These are phyloP conservation scores for Pisolithus orientalis DNA, from an alignment of 768 basidiomycete genomes.

Conservation along the genomic window DNA sequence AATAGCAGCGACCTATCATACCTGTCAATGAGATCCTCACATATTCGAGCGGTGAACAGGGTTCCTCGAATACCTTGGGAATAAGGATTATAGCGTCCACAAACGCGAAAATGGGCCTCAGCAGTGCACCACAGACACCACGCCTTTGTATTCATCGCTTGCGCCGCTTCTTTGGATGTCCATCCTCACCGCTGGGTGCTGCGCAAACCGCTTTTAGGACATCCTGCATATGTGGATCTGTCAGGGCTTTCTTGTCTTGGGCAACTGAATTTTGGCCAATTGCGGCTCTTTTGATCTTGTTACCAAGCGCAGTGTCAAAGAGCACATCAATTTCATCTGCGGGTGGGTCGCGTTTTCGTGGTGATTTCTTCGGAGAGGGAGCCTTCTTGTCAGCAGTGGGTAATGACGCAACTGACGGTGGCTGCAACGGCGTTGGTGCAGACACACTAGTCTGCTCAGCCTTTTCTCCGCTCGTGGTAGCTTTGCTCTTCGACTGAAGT, in stretches of 20 bases:
- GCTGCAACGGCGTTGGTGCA: conserved; percentile 7
- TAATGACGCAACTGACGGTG: background rate
- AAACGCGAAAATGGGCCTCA: no score
- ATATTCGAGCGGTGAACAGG: no score
- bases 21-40: no score
- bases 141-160: conserved; percentile 5
- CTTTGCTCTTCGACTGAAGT: conserved; percentile 45
- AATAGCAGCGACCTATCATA: no score
- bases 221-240: conserved; percentile 38
- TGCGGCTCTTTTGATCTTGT: conserved; percentile 52
- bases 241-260: conserved; percentile 8
- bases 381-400: conserved; percentile 1
- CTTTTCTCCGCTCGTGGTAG: conserved; percentile 14
- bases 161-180: conserved; percentile 27
- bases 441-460: background rate
- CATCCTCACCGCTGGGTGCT: conserved; percentile 45
- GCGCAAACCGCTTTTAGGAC: conserved; percentile 55
- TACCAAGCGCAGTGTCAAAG: conserved; percentile 54
- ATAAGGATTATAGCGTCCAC: no score
- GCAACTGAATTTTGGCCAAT: conserved; percentile 20
- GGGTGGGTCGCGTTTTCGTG: conserved; percentile 39
- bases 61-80: no score
- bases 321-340: conserved; percentile 74
- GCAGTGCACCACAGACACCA: no score
- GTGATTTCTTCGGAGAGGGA: conserved; percentile 25